These are phyloP conservation scores for Amanita rubescens DNA, from an alignment of 768 basidiomycete genomes.

Conservation along the genomic window DNA sequence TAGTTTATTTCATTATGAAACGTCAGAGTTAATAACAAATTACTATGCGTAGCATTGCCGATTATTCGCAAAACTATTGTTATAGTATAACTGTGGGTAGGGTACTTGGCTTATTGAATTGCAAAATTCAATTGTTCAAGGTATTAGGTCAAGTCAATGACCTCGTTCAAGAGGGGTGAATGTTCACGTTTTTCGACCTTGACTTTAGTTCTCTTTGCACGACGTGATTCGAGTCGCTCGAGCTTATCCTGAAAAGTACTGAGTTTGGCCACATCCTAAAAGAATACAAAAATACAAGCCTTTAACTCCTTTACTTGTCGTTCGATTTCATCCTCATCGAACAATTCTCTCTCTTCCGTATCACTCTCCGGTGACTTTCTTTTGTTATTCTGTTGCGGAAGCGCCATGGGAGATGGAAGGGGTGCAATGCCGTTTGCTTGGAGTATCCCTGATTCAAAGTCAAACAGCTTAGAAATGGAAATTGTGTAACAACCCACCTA, in stretches of 20 bases:
- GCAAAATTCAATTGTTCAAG: neutral
- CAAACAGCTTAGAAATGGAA: neutral
- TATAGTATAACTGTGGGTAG: no score
- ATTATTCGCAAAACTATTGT: no score
- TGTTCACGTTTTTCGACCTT: neutral
- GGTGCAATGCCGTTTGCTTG: conserved; percentile 15
- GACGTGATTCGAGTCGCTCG: neutral
- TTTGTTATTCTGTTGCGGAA: neutral
- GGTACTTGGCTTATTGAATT: no score
- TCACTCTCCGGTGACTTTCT: neutral
- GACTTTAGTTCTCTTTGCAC: neutral
- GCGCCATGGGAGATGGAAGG: neutral
- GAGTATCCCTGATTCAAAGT: conserved; percentile 9
- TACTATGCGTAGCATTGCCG: no score
- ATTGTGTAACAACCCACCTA: conserved; percentile 10
- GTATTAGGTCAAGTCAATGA: neutral
- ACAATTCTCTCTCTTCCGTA: neutral
- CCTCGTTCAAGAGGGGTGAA: neutral
- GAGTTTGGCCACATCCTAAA: no score
- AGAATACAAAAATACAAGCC: neutral
- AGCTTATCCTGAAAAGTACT: neutral
- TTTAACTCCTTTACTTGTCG: neutral
- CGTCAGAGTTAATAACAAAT: no score
- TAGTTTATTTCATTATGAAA: no score
- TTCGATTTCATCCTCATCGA: neutral